phyloP scores from a whole-genome alignment of 345 rosid species.

The Salix purpurea region DNA sequence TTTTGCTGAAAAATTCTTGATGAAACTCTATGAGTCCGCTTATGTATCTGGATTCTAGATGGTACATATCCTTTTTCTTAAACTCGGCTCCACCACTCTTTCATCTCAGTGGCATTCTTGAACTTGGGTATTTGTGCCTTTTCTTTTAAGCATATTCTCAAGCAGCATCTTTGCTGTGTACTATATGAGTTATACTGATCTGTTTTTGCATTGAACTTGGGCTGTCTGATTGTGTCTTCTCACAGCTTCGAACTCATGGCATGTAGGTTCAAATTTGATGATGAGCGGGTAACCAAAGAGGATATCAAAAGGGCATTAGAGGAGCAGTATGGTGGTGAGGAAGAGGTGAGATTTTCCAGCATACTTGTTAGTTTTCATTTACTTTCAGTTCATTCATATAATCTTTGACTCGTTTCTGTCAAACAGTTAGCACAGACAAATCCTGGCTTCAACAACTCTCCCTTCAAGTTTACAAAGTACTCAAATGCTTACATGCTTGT shows the following conservation, averaged over 20 bases:
- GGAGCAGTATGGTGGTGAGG: conserved; percentile 99
- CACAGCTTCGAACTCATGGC: background rate
- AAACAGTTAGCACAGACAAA: conserved; percentile 80
- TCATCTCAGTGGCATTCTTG: background rate
- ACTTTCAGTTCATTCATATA: background rate
- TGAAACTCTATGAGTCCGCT: too few species aligned
- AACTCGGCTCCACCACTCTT: background rate
- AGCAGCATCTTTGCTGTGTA: background rate
- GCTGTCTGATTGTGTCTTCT: background rate
- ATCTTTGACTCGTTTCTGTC: conserved; percentile 2
- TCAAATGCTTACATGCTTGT: conserved; percentile 99
- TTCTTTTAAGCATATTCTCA: background rate
- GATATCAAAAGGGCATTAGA: conserved; percentile 86
- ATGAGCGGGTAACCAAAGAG: conserved; percentile 95
- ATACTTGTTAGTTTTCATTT: background rate
- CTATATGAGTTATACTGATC: background rate
- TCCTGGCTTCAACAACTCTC: conserved; percentile 92
- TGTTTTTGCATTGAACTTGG: background rate
- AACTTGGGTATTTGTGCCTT: background rate
- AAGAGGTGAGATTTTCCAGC: conserved; percentile 54
- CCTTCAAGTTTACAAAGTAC: conserved; percentile 83
- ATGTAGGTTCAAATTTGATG: conserved; percentile 91
- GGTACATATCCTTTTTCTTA: background rate
- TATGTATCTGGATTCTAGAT: background rate
- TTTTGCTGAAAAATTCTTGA: background rate